Percentiles rank a stretch among this genome's conserved stretches.
phyloP scores from a whole-genome alignment of 805 yeast genomes.

The Cyberlindnera veronae region DNA sequence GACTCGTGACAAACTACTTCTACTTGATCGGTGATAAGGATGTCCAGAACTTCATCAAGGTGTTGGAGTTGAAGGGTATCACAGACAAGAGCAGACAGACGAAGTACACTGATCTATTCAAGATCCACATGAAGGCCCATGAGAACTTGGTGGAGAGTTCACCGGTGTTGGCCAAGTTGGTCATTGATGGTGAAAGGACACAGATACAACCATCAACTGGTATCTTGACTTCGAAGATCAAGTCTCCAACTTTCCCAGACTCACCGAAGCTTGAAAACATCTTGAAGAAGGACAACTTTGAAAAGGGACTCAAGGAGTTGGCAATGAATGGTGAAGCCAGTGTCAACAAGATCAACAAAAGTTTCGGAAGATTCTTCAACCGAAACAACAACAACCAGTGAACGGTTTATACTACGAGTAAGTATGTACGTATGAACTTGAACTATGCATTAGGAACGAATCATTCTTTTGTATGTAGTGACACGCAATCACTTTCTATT shows the following conservation, averaged over 20 bases:
- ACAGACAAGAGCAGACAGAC: conserved; percentile 20
- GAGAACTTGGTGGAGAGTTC: conserved; percentile 27
- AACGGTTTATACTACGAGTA: too few species aligned
- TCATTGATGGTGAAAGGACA: conserved; percentile 12
- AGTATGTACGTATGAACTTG: too few species aligned
- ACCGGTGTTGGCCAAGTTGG: conserved; percentile 24
- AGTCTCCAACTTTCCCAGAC: conserved; percentile 18
- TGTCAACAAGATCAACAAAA: conserved; percentile 62
- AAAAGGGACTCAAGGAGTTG: conserved; percentile 33
- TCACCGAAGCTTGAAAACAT: conserved; percentile 29
- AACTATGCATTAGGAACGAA: too few species aligned
- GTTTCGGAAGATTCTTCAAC: conserved; percentile 58
- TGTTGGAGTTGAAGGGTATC: conserved; percentile 62
- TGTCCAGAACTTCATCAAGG: conserved; percentile 57
- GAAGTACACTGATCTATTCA: conserved; percentile 25
- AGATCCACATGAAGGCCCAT: conserved; percentile 26
- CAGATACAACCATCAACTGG: conserved; percentile 9
- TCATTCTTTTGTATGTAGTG: too few species aligned
- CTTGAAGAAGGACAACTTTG: conserved; percentile 31
- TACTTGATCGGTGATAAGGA: conserved; percentile 63
- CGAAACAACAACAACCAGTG: conserved; percentile 25
- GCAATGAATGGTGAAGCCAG: conserved; percentile 55
- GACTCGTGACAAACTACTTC: conserved; percentile 62
- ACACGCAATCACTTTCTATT: conserved; percentile 20
- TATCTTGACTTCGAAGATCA: conserved; percentile 11